These are phyloP conservation scores for Apiotrichum veenhuisii DNA, from an alignment of 1,284 basidiomycete genomes.

Conservation along the genomic window DNA sequence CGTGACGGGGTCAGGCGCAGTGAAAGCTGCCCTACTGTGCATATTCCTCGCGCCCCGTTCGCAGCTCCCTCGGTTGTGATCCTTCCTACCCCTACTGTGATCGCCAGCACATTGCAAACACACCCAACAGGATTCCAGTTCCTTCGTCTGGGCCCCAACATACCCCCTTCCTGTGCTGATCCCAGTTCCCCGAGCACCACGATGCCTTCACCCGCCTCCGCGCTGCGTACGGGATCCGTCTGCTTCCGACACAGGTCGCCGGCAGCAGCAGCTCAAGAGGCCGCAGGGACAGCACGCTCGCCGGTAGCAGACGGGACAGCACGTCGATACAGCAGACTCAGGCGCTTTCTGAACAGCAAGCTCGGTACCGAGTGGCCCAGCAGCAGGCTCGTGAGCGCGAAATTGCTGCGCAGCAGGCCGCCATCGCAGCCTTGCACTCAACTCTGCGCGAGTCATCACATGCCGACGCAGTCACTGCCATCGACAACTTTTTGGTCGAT, in stretches of 20 bases:
- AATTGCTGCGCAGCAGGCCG: neutral
- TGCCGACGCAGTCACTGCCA: neutral
- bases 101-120: too few relatives aligned
- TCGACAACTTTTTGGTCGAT: constrained; percentile 2
- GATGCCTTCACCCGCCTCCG: neutral
- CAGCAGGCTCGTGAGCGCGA: too few relatives aligned
- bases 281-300: neutral
- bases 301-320: neutral
- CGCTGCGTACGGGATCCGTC: neutral
- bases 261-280: neutral
- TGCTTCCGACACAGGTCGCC: neutral
- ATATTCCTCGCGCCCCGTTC: too few relatives aligned
- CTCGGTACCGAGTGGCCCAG: too few relatives aligned
- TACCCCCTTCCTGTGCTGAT: neutral
- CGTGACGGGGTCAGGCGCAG: too few relatives aligned
- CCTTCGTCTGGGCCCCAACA: neutral
- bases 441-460: neutral
- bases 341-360: too few relatives aligned
- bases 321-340: neutral
- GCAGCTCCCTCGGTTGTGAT: too few relatives aligned
- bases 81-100: too few relatives aligned
- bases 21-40: too few relatives aligned
- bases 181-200: neutral
- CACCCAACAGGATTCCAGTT: too few relatives aligned
- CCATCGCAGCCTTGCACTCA: neutral